These are phyloP conservation scores for Gautieria morchelliformis DNA, from an alignment of 768 basidiomycete species.

Conservation along the genomic window DNA sequence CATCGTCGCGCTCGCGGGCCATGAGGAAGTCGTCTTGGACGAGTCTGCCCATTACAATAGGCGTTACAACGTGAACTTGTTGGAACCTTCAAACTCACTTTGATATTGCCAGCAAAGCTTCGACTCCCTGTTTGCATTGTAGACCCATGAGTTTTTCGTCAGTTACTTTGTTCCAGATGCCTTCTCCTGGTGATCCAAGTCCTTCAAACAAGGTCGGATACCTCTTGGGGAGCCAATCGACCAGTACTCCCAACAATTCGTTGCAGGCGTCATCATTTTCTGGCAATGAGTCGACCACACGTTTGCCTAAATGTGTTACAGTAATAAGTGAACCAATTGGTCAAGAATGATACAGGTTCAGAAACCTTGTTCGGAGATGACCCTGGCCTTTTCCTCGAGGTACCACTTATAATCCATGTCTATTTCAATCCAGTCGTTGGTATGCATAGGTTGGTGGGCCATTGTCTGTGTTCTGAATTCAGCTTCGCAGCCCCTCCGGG, in stretches of 20 bases:
- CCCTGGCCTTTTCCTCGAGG: constrained; percentile 21
- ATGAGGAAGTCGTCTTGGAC: constrained; percentile 28
- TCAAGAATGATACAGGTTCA: not conserved
- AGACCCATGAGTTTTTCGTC: constrained; percentile 14
- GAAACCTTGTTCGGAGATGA: constrained; percentile 21
- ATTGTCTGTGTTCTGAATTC: constrained; percentile 13
- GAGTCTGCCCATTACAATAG: constrained; percentile 13
- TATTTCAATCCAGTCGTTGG: constrained; percentile 30
- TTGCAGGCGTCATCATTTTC: constrained; percentile 39
- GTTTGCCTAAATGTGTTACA: constrained; percentile 19
- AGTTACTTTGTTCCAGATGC: constrained; percentile 23
- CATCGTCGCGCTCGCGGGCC: constrained; percentile 25
- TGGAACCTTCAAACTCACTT: constrained; percentile 13
- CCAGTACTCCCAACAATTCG: constrained; percentile 46
- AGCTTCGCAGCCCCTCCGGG: not conserved
- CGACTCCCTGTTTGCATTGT: constrained; percentile 13
- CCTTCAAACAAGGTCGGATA: constrained; percentile 42
- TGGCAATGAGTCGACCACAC: constrained; percentile 35
- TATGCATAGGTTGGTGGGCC: constrained; percentile 28
- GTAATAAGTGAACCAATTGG: not conserved
- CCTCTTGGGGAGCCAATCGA: constrained; percentile 47
- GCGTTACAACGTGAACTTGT: not conserved
- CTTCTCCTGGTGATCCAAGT: constrained; percentile 11
- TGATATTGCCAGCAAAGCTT: constrained; percentile 20
- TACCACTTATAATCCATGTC: constrained; percentile 26